Conservation (phyloP, 805 yeast genomes). For the Saccharomyces jurei region DNA sequence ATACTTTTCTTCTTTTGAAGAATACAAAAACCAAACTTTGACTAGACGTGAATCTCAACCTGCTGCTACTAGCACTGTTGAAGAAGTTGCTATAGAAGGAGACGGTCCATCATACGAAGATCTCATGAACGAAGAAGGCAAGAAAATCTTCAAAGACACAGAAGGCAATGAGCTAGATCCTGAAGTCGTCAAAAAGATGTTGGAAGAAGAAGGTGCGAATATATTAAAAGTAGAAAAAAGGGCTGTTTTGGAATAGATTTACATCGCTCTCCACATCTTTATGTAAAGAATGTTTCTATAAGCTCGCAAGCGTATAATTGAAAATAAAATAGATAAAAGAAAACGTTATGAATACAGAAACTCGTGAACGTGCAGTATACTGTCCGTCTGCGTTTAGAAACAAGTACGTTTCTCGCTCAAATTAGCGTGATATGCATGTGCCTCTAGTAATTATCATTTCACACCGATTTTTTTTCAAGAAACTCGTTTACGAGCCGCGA, state of each 20-base stretch:
- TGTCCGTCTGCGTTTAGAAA: background rate
- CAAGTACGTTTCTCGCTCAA: background rate
- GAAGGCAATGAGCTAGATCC: conserved; percentile 32
- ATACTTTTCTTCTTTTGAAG: conserved; percentile 34
- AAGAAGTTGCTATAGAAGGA: conserved; percentile 6
- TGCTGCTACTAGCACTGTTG: conserved; percentile 2
- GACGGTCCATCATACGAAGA: conserved; percentile 11
- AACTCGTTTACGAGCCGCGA: background rate
- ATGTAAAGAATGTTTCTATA: background rate
- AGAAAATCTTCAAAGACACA: conserved; percentile 31
- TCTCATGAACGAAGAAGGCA: conserved; percentile 21
- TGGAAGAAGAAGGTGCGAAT: conserved; percentile 21
- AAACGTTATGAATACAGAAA: background rate
- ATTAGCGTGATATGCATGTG: background rate
- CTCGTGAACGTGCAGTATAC: background rate
- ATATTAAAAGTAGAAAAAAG: background rate
- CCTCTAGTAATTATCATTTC: background rate
- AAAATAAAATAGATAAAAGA: background rate
- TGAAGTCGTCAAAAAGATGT: conserved; percentile 24
- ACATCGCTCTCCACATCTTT: background rate
- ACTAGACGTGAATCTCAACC: conserved; percentile 5
- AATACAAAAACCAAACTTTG: conserved; percentile 13
- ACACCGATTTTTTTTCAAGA: background rate
- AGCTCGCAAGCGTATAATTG: background rate
- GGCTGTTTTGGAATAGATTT: background rate